Percentiles rank a stretch among this genome's conserved stretches.
Evolutionary conservation across 352 stramenopile species (phyloP).

Genomic region (Phytophthora pistaciae): DNA sequence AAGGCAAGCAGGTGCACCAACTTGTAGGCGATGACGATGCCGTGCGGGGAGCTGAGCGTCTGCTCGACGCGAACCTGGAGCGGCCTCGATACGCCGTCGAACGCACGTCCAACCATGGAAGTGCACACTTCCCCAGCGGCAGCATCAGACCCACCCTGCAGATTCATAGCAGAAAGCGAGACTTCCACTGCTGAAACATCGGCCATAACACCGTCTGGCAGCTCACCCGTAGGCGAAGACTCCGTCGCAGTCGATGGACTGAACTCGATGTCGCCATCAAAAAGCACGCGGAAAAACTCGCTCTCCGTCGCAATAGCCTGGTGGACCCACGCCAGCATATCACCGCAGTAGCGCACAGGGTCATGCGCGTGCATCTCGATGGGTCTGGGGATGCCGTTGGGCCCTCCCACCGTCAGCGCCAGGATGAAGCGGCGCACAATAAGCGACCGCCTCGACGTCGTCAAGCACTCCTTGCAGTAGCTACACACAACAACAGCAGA

Average conservation of each 20-base stretch:
- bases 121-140: constrained; percentile 22
- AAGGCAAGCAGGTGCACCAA: constrained; percentile 75
- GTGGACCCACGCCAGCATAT: constrained; percentile 92
- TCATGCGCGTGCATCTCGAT: constrained; percentile 92
- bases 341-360: constrained; percentile 85
- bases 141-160: neutral
- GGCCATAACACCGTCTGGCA: neutral
- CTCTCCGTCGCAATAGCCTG: constrained; percentile 83
- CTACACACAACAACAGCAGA: constrained; percentile 33
- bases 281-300: constrained; percentile 85
- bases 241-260: constrained; percentile 17
- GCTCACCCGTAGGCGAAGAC: neutral
- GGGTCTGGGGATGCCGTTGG: constrained; percentile 78
- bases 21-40: constrained; percentile 70
- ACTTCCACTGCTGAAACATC: neutral
- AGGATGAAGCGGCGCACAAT: constrained; percentile 82
- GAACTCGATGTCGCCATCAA: constrained; percentile 66
- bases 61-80: constrained; percentile 77
- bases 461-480: constrained; percentile 87
- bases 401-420: constrained; percentile 75
- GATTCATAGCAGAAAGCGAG: neutral
- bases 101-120: constrained; percentile 67
- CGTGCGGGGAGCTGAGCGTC: constrained; percentile 58
- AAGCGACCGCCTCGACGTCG: constrained; percentile 54
- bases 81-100: constrained; percentile 68